These are phyloP conservation scores for Fusarium longipes DNA, from an alignment of 2,329 filamentous ascomycete genomes.

Conservation along the genomic window DNA sequence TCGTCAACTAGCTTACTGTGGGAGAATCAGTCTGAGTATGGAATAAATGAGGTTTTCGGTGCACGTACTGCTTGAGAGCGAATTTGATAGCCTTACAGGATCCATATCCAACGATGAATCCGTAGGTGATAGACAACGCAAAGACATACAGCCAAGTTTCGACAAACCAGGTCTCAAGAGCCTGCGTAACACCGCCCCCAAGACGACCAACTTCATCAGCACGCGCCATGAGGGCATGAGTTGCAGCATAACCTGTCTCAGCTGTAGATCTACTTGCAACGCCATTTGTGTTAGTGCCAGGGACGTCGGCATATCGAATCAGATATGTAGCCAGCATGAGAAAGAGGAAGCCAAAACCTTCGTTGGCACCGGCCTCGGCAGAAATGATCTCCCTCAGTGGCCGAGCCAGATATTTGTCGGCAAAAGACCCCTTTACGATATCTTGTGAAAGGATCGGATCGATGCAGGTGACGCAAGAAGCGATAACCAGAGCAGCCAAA, in stretches of 20 bases:
- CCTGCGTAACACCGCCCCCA: conserved; percentile 63
- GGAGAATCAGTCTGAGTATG: neutral
- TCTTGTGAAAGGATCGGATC: conserved; percentile 42
- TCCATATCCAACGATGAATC: conserved; percentile 60
- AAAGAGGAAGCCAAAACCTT: conserved; percentile 72
- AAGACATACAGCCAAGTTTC: conserved; percentile 71
- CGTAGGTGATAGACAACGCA: conserved; percentile 63
- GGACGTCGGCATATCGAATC: conserved; percentile 45
- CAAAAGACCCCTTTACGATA: conserved; percentile 52
- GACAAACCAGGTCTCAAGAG: conserved; percentile 66
- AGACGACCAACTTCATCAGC: conserved; percentile 56
- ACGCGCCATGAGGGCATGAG: neutral
- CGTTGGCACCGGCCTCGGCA: conserved; percentile 70
- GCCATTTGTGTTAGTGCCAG: neutral
- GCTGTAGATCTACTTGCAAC: neutral
- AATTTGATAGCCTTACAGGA: conserved; percentile 47
- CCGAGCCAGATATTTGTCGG: conserved; percentile 69
- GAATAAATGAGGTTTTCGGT: neutral
- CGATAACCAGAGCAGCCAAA: conserved; percentile 67
- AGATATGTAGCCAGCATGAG: conserved; percentile 54
- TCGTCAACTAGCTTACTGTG: conserved; percentile 63
- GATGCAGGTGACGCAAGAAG: conserved; percentile 70
- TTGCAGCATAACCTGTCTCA: neutral
- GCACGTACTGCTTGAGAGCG: conserved; percentile 46
- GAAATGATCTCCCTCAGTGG: conserved; percentile 71